Evolutionary conservation across 345 rosid species (phyloP).

Genomic region (Turnera subulata): DNA sequence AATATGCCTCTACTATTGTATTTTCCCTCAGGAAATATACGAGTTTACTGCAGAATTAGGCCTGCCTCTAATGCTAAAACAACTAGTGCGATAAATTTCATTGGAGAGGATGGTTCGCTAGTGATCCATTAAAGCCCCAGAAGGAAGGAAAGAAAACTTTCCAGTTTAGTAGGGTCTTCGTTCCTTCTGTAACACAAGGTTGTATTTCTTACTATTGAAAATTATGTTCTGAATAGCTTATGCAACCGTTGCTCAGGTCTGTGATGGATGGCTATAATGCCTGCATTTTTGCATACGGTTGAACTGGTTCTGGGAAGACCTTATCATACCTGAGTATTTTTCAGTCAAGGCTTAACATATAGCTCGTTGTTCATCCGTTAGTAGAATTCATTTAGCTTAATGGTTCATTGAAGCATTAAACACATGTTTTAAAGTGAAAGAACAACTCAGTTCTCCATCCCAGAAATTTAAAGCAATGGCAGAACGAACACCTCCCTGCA

Average conservation of each 20-base stretch:
- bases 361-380: neutral
- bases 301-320: slow-evolving; percentile 95
- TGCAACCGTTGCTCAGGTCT: slow-evolving; percentile 68
- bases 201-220: neutral
- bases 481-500: slow-evolving; percentile 68
- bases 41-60: slow-evolving; percentile 89
- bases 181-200: slow-evolving; percentile 80
- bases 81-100: slow-evolving; percentile 47
- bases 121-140: slow-evolving; percentile 51
- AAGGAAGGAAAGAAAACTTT: slow-evolving; percentile 81
- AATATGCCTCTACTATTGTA: slow-evolving; percentile 3
- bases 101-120: slow-evolving; percentile 77
- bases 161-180: slow-evolving; percentile 70
- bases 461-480: too few species aligned
- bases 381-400: neutral
- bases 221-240: neutral
- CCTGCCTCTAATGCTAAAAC: slow-evolving; percentile 46
- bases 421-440: slow-evolving; percentile 30
- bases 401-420: too few species aligned
- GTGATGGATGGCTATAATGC: slow-evolving; percentile 98
- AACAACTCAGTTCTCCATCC: too few species aligned
- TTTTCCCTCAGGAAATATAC: slow-evolving; percentile 65
- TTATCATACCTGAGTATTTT: neutral
- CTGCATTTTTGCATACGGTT: slow-evolving; percentile 96
- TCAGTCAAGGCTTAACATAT: neutral